Base-by-base conservation (phyloP, 2,329 filamentous ascomycete species). In the Dothideomycetes sp. region DNA sequence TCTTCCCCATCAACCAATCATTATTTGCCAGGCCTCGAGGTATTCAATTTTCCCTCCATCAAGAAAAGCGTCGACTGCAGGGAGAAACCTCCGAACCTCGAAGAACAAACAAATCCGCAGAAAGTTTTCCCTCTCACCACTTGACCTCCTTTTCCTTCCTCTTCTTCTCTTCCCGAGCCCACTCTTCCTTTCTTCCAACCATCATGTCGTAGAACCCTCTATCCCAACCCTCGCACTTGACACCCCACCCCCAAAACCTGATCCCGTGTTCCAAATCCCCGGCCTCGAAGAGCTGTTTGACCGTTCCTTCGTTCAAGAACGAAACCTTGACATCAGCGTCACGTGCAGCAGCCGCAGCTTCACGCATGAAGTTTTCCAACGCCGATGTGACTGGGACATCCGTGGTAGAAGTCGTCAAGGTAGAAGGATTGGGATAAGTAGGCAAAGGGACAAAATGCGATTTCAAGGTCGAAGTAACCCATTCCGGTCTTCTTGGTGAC, bases 161-260 rank as follows among this genome's bases (percentile, higher is more conserved):
- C 27, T 42, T 25, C 19, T 12, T 24, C 15, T 31, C n/a, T 4
- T 15, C 32, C 23, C 24, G 32, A 15, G 13, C 24, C 7, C n/a
- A 18, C 2, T 25, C 27, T 5, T 31, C 4, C 19, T 19, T 30
- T 31, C 12, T 23, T 22, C 32, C 33, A 30, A 63, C 58, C 6
- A 69, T 54, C 50, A 59, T 52, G 4, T 60, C 49, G 45, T 68
- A 68, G 52, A 69, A 65, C 2, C 55, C 56, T 9, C 46, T 39
- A 33, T 65, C 62, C 51, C 59, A 70, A 11, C 54, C 53, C 3
- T 62, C 54, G 43, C 64, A 69, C 50, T 67, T 48, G 19, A 70
- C 53, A 36, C 69, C 70, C 52, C 70, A 65, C 62, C 63, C 68
- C 61, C 60, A 67, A 17, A 69, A 56, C 13, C 67, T 55, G 7